Percentiles rank a stretch among this genome's conserved stretches.
Conservation (phyloP, 2,329 filamentous ascomycete species). For the Dichotomopilus funicola region DNA sequence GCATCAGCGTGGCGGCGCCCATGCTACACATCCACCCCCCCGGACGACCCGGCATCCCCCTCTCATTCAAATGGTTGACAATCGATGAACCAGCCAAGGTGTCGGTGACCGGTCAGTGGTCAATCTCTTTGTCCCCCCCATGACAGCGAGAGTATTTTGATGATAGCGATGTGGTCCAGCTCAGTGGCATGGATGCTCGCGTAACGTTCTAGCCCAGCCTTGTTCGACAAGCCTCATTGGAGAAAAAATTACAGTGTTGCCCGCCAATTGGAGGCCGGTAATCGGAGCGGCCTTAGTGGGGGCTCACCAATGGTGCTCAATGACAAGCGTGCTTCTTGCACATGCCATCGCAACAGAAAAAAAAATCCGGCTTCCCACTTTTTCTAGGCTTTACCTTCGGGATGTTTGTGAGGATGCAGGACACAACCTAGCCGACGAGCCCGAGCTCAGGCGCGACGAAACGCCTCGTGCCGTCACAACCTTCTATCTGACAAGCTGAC, state of each 20-base stretch:
- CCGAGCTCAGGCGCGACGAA: constrained; percentile 4
- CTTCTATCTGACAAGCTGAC: neutral
- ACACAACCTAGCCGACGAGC: neutral
- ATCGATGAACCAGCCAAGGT: too few species aligned
- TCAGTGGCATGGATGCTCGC: neutral
- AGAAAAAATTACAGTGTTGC: neutral
- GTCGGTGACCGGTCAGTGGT: neutral
- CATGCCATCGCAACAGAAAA: neutral
- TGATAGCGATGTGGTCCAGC: constrained; percentile 7
- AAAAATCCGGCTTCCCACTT: constrained; percentile 1
- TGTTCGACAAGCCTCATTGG: constrained; percentile 5
- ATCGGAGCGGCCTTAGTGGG: constrained; percentile 9
- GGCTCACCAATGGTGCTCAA: neutral
- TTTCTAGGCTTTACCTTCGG: too few species aligned
- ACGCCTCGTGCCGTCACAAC: neutral
- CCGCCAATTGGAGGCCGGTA: constrained; percentile 15
- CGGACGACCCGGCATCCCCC: too few species aligned
- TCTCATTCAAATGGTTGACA: too few species aligned
- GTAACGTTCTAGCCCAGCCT: constrained; percentile 6
- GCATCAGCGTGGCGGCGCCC: too few species aligned
- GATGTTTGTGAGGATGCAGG: too few species aligned
- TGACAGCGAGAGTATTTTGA: constrained; percentile 6
- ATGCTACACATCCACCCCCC: too few species aligned
- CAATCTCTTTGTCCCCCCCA: constrained; percentile 4
- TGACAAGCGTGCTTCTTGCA: neutral